Conservation (phyloP, 257 asterid genomes). For the Forsythia viridissima region DNA sequence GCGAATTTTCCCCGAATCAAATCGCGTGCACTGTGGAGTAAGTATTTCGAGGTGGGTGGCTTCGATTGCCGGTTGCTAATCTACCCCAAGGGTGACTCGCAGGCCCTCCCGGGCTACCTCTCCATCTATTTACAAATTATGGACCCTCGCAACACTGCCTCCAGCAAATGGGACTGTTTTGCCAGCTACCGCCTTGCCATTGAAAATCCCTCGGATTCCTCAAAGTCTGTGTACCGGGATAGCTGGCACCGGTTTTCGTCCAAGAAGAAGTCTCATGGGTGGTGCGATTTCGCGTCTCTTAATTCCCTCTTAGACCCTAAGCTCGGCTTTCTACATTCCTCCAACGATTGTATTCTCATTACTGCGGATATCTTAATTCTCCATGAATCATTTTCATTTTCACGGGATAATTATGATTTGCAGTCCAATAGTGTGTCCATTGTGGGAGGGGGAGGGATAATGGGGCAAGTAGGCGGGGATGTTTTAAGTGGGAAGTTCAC, state of each 20-base stretch:
- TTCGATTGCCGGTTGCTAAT: constrained; percentile 86
- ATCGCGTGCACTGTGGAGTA: constrained; percentile 91
- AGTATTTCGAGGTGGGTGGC: constrained; percentile 91
- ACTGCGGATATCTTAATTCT: constrained; percentile 91
- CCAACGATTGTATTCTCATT: constrained; percentile 68
- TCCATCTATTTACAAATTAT: constrained; percentile 84
- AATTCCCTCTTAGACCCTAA: constrained; percentile 70
- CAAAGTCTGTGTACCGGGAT: constrained; percentile 79
- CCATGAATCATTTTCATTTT: constrained; percentile 78
- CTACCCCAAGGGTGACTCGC: constrained; percentile 95
- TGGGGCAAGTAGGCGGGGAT: constrained; percentile 63
- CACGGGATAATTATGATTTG: constrained; percentile 80
- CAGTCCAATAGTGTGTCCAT: constrained; percentile 53
- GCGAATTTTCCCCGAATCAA: constrained; percentile 73
- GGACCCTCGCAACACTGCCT: constrained; percentile 86
- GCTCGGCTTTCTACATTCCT: constrained; percentile 69
- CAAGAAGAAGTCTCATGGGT: constrained; percentile 95
- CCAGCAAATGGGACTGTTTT: constrained; percentile 95
- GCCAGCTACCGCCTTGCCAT: constrained; percentile 48
- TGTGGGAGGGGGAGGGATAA: constrained; percentile 46
- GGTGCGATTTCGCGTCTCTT: constrained; percentile 91
- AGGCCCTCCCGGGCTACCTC: constrained; percentile 86
- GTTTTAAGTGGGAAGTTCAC: constrained; percentile 88
- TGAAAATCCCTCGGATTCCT: constrained; percentile 38
- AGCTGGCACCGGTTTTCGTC: constrained; percentile 96